Evolutionary conservation across 2,329 filamentous ascomycete species (phyloP), one percentile per base, ranked within the genome.

Genomic region (Bertia moriformis): DNA sequence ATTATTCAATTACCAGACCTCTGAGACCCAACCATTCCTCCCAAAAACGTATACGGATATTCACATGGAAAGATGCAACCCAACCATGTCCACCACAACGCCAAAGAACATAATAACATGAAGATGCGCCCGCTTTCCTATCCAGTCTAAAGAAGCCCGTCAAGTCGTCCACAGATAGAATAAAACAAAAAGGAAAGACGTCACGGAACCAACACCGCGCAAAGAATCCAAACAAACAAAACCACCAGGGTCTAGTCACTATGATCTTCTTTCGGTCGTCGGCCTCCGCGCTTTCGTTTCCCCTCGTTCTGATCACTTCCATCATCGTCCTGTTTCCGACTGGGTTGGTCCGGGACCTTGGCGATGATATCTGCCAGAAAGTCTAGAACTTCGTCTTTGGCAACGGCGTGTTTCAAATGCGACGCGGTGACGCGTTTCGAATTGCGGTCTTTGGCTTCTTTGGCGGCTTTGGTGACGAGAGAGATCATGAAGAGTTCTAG

Each of bases 401-500:
- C 62, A 17, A 85, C 71, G 12, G 78, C 78, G 42, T 71, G 66
- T 55, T 84, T 84, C 48, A 85, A 62, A 56, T 84, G 79, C 37
- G 70, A 63, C 13, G 77, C 74, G 14, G 75, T 74, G 45, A 85
- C 73, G 47, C 78, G 72, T 58, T 82, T 83, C 10, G 74, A 78
- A 39, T 68, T 71, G 48, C 71, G 69, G 43, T 66, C 61, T 46
- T 68, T 68, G 30, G 79, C 78, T 52, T 82, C 71, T 38, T 67
- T 62, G 24, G 79, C 75, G 12, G 78, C 74, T 48, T 80, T 79
- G 20, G 73, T 75, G 48, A 83, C 78, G 43, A 85, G 67, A 15
- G 74, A 72, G 51, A 84, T 82, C 79, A 85, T 84, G 58, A 85
- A 85, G 4, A 84, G 66, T 55, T 85, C 80, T 13, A 85, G 64